These are phyloP conservation scores for Flaveria ramosissima DNA, from an alignment of 129 eudicot species.

Conservation along the genomic window DNA sequence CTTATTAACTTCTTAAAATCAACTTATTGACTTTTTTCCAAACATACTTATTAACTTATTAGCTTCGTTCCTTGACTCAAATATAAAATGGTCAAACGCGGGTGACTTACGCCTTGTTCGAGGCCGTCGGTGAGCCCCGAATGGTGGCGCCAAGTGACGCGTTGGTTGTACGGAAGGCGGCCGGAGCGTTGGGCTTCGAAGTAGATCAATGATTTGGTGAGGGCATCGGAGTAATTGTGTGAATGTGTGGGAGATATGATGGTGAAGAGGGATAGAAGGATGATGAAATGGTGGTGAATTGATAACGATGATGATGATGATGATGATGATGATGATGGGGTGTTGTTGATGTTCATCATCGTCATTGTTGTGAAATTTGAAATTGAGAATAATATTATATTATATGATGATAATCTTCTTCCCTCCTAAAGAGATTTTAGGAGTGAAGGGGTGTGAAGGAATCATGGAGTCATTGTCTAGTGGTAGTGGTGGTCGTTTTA, in stretches of 20 bases:
- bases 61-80: too few species aligned
- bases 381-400: neutral
- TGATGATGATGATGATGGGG: constrained; percentile 13
- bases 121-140: constrained; percentile 91
- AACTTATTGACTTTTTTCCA: too few species aligned
- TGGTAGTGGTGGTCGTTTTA: constrained; percentile 20
- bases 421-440: constrained; percentile 19
- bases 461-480: constrained; percentile 1
- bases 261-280: constrained; percentile 36
- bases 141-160: constrained; percentile 84
- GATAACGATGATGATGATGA: constrained; percentile 20
- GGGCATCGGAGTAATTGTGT: constrained; percentile 69
- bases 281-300: constrained; percentile 23
- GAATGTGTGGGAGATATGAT: constrained; percentile 15
- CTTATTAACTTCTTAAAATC: too few species aligned
- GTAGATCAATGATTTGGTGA: constrained; percentile 69
- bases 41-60: too few species aligned
- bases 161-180: constrained; percentile 81
- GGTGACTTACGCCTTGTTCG: constrained; percentile 66
- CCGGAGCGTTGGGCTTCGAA: constrained; percentile 98
- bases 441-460: constrained; percentile 20
- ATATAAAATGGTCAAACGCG: too few species aligned
- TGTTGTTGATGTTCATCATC: constrained; percentile 9
- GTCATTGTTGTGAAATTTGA: neutral
- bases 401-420: neutral